Base-by-base conservation (phyloP, 495 filamentous ascomycete genomes). In the Neurospora sp. region DNA sequence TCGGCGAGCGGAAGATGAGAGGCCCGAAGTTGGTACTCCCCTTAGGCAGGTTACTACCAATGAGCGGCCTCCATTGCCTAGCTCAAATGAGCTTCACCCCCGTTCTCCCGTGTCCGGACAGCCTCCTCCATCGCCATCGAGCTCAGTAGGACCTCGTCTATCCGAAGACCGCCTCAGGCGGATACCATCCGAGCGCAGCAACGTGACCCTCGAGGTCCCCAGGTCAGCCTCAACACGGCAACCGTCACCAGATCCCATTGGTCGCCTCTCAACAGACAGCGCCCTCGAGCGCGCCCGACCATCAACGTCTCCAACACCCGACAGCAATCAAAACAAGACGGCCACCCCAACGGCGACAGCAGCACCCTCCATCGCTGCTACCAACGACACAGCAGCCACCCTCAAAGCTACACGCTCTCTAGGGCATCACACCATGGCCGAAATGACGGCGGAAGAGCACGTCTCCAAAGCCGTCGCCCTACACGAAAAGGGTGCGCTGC, bases 391-490 rank as follows among this genome's bases (percentile, higher is more conserved):
- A 9, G 88, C 87, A 9, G 91, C 88, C 71, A 92, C 92, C 20
- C 85, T 89, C 27, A 83, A 89, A 71, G 88, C 89, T 68, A 82
- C 89, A 0, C 84, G 81, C 69, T 88, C 89, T 6, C 83, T 85
- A 69, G 53, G 22, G 12, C 53, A 22, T 59, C 82, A 82, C 69
- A 80, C 86, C 3, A 82, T 88, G 42, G 80, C 85, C 6, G 85
- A 90, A 5, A 81, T 95, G 72, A 87, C 91, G 0, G 87, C 92
- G 1, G 96, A 98, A 70, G 91, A 97, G 71, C 96, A 99, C 78
- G 88, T 98, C 12, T 85, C 89, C 38, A 93, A 93, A 81, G 96
- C 93, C 9, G 94, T 99, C 73, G 91, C 92, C 73, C 88, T 91
- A 53, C 96, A 99, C 76, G 93, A 97, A 78, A 88, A 88, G 18